phyloP scores from a whole-genome alignment of 805 yeast genomes.

The Ogataea allantospora region DNA sequence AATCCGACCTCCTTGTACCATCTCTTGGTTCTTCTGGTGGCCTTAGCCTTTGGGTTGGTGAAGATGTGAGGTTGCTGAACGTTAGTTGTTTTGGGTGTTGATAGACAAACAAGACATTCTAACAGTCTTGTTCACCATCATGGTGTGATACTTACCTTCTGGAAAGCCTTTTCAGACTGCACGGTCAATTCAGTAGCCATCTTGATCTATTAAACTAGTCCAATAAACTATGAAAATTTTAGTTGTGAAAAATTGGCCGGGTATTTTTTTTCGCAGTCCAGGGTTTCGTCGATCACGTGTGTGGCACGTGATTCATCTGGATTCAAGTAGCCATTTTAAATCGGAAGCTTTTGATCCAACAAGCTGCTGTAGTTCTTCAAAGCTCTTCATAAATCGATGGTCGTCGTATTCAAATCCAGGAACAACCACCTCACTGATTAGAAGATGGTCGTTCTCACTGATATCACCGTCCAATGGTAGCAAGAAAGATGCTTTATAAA shows the following conservation, averaged over 20 bases:
- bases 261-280: slow-evolving; percentile 9
- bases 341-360: slow-evolving; percentile 40
- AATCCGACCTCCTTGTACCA: slow-evolving; percentile 99
- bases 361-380: slow-evolving; percentile 31
- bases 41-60: slow-evolving; percentile 99
- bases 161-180: slow-evolving; percentile 99
- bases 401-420: slow-evolving; percentile 61
- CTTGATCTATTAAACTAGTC: slow-evolving; percentile 36
- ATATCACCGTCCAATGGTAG: slow-evolving; percentile 34
- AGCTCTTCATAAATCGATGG: slow-evolving; percentile 42
- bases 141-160: slow-evolving; percentile 72
- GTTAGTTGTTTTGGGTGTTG: slow-evolving; percentile 15
- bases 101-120: background rate
- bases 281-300: slow-evolving; percentile 6
- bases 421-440: slow-evolving; percentile 58
- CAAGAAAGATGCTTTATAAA: slow-evolving; percentile 54
- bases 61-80: slow-evolving; percentile 98
- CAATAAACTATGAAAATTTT: slow-evolving; percentile 14
- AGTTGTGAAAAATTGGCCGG: slow-evolving; percentile 11
- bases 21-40: slow-evolving; percentile 98
- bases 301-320: slow-evolving; percentile 6
- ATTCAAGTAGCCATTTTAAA: slow-evolving; percentile 38
- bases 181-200: slow-evolving; percentile 99
- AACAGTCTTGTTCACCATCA: background rate
- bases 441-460: slow-evolving; percentile 38